These are phyloP conservation scores for Colletotrichum tropicale DNA, from an alignment of 2,329 filamentous ascomycete genomes.

Conservation along the genomic window DNA sequence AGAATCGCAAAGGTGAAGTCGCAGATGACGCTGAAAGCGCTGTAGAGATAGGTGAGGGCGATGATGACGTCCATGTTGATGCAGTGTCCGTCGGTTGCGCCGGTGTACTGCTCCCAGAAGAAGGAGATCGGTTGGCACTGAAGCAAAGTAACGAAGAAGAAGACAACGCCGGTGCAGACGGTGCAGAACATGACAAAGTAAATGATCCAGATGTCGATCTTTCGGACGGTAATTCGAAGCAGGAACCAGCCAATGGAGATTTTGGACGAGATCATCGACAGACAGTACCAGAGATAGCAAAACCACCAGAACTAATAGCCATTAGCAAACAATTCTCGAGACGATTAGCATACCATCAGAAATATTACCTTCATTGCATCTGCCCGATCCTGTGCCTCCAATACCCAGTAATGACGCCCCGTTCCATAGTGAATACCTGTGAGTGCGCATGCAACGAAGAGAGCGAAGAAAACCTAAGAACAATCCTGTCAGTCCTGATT, in stretches of 20 bases:
- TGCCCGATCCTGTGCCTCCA: conserved; percentile 28
- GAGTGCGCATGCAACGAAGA: conserved; percentile 37
- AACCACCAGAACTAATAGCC: conserved; percentile 38
- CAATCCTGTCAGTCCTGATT: neutral
- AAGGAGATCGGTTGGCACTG: conserved; percentile 31
- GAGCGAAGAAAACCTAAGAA: conserved; percentile 35
- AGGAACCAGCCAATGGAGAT: conserved; percentile 30
- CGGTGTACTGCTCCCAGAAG: conserved; percentile 29
- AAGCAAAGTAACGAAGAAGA: conserved; percentile 34
- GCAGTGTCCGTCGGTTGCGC: conserved; percentile 25
- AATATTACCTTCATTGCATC: conserved; percentile 38
- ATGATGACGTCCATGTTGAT: conserved; percentile 47
- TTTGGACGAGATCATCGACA: conserved; percentile 39
- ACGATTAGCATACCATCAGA: neutral
- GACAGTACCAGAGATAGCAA: conserved; percentile 41
- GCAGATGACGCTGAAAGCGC: conserved; percentile 50
- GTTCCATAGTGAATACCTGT: conserved; percentile 45
- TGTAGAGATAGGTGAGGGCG: conserved; percentile 57
- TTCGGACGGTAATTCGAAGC: conserved; percentile 27
- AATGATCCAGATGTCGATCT: conserved; percentile 28
- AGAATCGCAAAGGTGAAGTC: conserved; percentile 60
- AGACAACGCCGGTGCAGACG: conserved; percentile 28
- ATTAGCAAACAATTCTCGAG: neutral
- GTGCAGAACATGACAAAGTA: conserved; percentile 31
- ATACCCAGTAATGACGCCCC: conserved; percentile 38